phyloP scores from a whole-genome alignment of 2,329 filamentous ascomycete species.

The Alternaria sp. region DNA sequence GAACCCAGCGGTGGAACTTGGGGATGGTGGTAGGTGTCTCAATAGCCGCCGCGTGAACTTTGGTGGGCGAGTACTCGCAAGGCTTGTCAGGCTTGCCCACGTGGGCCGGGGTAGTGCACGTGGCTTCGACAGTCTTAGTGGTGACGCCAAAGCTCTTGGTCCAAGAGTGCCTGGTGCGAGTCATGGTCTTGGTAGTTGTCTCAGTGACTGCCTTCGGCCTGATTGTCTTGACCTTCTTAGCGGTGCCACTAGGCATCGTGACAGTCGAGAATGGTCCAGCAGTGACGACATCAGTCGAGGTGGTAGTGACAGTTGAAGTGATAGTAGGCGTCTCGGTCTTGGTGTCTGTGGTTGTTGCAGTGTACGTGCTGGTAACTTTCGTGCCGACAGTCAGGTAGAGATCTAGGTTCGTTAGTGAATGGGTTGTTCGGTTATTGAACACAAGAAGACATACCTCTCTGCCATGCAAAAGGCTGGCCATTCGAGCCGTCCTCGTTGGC shows the following conservation, averaged over 20 bases:
- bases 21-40: slow-evolving; percentile 34
- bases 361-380: slow-evolving; percentile 41
- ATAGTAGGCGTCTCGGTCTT: slow-evolving; percentile 37
- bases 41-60: slow-evolving; percentile 38
- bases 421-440: slow-evolving; percentile 4
- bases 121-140: slow-evolving; percentile 47
- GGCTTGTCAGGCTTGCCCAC: slow-evolving; percentile 43
- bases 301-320: slow-evolving; percentile 33
- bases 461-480: slow-evolving; percentile 53
- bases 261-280: slow-evolving; percentile 37
- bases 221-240: slow-evolving; percentile 39
- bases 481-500: slow-evolving; percentile 13
- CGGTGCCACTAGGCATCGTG: slow-evolving; percentile 42
- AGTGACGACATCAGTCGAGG: slow-evolving; percentile 31
- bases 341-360: slow-evolving; percentile 43
- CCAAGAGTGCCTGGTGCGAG: slow-evolving; percentile 33
- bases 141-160: slow-evolving; percentile 36
- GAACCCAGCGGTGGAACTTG: slow-evolving; percentile 30
- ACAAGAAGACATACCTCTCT: slow-evolving; percentile 48
- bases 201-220: slow-evolving; percentile 36
- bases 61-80: slow-evolving; percentile 45
- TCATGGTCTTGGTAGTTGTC: slow-evolving; percentile 34
- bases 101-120: slow-evolving; percentile 46
- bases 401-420: slow-evolving; percentile 27
- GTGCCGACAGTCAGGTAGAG: slow-evolving; percentile 42